A percentile compares a stretch with the other conserved stretches of the same genome.
Evolutionary conservation across 768 basidiomycete genomes (phyloP).

Genomic region (Psilocybe subaeruginosa): DNA sequence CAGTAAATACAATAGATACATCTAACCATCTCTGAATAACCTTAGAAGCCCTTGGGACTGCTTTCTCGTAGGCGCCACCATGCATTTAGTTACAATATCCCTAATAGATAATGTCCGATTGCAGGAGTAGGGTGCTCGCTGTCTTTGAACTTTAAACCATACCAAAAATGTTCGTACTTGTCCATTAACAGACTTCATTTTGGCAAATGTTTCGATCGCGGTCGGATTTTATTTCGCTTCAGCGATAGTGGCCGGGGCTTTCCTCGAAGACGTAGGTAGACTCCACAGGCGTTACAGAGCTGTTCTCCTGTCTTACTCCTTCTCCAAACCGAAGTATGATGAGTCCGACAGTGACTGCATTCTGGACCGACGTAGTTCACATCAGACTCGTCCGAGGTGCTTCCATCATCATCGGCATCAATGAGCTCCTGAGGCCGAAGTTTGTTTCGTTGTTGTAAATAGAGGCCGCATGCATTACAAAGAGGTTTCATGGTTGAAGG

Average conservation of each 20-base stretch:
- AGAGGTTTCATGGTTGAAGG: conserved; percentile 46
- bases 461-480: conserved; percentile 52
- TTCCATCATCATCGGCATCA: conserved; percentile 48
- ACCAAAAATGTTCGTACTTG: background rate
- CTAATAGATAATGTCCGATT: conserved; percentile 4
- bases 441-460: conserved; percentile 49
- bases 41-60: background rate
- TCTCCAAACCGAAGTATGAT: conserved; percentile 53
- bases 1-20: background rate
- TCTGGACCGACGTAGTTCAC: conserved; percentile 44
- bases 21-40: background rate
- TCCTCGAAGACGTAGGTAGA: conserved; percentile 48
- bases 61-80: background rate
- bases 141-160: background rate
- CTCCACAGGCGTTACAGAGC: conserved; percentile 55
- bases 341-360: conserved; percentile 53
- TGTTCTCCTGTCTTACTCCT: conserved; percentile 52
- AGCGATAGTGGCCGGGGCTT: conserved; percentile 48
- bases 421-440: conserved; percentile 52
- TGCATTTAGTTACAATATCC: background rate
- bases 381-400: conserved; percentile 40
- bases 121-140: background rate
- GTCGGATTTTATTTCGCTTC: conserved; percentile 50
- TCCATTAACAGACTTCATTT: conserved; percentile 9
- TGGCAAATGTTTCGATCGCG: conserved; percentile 47